A percentile compares a stretch with the other conserved stretches of the same genome.
These are phyloP conservation scores for Sophora flavescens DNA, from an alignment of 306 rosid genomes.

Conservation along the genomic window DNA sequence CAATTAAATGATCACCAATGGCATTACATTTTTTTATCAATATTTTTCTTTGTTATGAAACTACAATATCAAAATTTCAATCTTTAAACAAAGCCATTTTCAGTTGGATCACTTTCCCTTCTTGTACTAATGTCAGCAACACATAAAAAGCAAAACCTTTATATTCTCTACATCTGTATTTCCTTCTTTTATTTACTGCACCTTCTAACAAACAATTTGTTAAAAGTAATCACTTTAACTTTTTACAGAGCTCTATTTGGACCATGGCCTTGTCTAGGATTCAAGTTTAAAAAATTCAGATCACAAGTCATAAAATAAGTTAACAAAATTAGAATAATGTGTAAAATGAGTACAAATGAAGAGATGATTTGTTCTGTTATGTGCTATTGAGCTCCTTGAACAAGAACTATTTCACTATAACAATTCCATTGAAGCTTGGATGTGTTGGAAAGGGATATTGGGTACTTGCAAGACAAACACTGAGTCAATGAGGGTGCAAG, in stretches of 20 bases:
- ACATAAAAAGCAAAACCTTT: neutral
- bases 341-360: no score
- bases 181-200: neutral
- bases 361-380: no score
- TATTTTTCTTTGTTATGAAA: neutral
- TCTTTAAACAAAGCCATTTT: neutral
- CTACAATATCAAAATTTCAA: constrained; percentile 1
- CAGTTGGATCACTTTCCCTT: neutral
- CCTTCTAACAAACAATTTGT: neutral
- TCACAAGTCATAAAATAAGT: neutral
- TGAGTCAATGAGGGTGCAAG: no score
- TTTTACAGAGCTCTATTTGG: neutral
- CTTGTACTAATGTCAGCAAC: neutral
- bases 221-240: no score
- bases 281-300: neutral
- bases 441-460: no score
- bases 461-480: no score
- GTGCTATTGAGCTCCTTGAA: no score
- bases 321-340: neutral
- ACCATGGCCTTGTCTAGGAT: neutral
- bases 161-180: neutral
- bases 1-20: constrained; percentile 7
- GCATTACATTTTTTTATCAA: neutral
- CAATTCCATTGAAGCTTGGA: no score
- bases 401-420: no score